A percentile compares a stretch with the other conserved stretches of the same genome.
Conservation (phyloP, 1,139 yeast genomes). For the Candida dubliniensis region DNA sequence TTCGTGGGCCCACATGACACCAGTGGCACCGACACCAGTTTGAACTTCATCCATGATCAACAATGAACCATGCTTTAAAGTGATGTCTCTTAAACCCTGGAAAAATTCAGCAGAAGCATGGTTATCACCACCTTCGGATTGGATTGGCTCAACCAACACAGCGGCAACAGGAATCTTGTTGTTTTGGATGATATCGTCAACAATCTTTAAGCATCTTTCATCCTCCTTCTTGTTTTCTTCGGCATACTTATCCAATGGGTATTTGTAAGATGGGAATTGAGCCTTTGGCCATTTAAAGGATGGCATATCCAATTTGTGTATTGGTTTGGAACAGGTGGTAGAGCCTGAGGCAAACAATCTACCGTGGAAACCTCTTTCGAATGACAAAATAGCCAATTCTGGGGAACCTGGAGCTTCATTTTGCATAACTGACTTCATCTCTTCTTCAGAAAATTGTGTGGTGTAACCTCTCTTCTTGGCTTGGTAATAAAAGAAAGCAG, state of each 20-base stretch:
- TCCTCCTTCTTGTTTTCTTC: conserved; percentile 65
- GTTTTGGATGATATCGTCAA: conserved; percentile 55
- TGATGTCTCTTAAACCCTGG: conserved; percentile 74
- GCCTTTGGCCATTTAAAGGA: conserved; percentile 89
- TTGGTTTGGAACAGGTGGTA: conserved; percentile 77
- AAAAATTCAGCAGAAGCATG: conserved; percentile 74
- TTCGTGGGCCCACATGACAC: conserved; percentile 85
- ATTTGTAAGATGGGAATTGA: conserved; percentile 70
- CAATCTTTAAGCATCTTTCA: conserved; percentile 58
- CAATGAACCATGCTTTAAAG: conserved; percentile 64
- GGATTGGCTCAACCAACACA: conserved; percentile 75
- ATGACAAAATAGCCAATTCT: conserved; percentile 69
- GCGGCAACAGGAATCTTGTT: conserved; percentile 76
- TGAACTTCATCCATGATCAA: conserved; percentile 83
- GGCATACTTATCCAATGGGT: conserved; percentile 62
- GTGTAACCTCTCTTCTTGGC: conserved; percentile 55
- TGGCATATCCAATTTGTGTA: conserved; percentile 82
- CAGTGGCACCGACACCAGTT: conserved; percentile 87
- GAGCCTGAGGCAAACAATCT: conserved; percentile 78
- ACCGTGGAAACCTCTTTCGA: conserved; percentile 79
- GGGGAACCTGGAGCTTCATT: conserved; percentile 76
- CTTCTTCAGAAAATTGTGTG: conserved; percentile 56
- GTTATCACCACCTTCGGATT: conserved; percentile 87
- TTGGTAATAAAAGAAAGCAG: conserved; percentile 77
- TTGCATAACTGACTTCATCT: conserved; percentile 60